Base-by-base conservation (phyloP, 1,139 yeast genomes). In the Kluyveromyces sp. region DNA sequence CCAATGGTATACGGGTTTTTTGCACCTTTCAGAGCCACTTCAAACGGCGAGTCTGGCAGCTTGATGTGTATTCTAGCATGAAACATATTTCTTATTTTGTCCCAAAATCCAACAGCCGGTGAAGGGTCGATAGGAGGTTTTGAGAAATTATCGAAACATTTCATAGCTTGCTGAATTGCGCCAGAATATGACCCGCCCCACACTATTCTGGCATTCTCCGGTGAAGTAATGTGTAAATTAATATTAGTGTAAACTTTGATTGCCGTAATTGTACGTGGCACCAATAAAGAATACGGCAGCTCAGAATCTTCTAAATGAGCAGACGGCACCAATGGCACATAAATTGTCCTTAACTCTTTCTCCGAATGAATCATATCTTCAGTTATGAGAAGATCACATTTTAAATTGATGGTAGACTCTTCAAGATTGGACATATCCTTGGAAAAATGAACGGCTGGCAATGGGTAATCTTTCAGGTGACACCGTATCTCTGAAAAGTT, bases 141-240 rank as follows among this genome's bases (percentile, higher is more conserved):
- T 0, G 94, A 80, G 59, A 89, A 85, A 43, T 83, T 82, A 55
- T 88, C 96, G 53, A 89, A 74, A 46, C 80, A 83, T 44, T 79
- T 68, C 82, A 85, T 84, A 1, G 81, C 73, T 52, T 87, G 92
- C 52, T 87, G 89, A 33, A 89, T 74, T 1, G 88, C 94, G 33
- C 95, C 89, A 54, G 81, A 87, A 56, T 81, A 82, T 0, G 88
- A 83, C 31, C 82, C 80, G 25, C 95, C 94, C 95, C 96, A 88
- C 0, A 86, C 78, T 35, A 86, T 78, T 31, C 85, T 68, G 0
- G 94, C 77, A 0, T 92, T 80, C 7, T 64, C 61, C 16, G 69
- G 67, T 0, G 94, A 75, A 45, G 72, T 69, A 34, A 84, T 71
- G 13, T 68, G 70, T 47, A 85, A 71, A 11, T 68, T 64, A 50